phyloP scores from a whole-genome alignment of 2,329 filamentous ascomycete species.

The Penicillium hesseltinei region DNA sequence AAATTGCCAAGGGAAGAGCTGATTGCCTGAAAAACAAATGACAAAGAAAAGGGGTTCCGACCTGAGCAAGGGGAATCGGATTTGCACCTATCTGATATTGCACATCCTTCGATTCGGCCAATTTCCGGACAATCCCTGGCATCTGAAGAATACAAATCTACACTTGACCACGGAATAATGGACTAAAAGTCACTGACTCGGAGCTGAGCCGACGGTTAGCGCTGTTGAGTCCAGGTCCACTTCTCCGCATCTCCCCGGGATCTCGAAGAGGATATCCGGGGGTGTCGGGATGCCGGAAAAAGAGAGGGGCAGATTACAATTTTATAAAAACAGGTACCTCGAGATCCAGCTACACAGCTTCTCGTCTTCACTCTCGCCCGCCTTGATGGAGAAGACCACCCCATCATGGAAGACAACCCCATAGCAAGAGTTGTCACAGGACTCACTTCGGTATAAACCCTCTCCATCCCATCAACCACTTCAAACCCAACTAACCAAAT shows the following conservation, averaged over 20 bases:
- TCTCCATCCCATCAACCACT: not conserved
- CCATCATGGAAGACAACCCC: not conserved
- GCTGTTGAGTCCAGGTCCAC: not conserved
- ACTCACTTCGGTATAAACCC: not conserved
- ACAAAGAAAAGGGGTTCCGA: not conserved
- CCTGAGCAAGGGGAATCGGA: not conserved
- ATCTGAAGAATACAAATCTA: not conserved
- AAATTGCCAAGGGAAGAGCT: not conserved
- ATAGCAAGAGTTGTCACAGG: not conserved
- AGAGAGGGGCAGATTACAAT: not conserved
- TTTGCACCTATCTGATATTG: not conserved
- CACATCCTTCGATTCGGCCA: not conserved
- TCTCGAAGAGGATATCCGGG: not conserved
- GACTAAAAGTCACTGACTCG: not conserved
- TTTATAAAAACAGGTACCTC: not conserved
- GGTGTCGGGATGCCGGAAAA: not conserved
- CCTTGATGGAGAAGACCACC: not conserved
- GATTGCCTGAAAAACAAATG: not conserved
- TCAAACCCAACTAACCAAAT: not conserved
- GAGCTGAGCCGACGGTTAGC: not conserved
- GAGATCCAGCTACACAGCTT: not conserved
- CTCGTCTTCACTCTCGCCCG: not conserved
- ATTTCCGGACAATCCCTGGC: not conserved
- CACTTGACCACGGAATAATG: not conserved
- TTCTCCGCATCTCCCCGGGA: not conserved